These are phyloP conservation scores for Penicillium desertorum DNA, from an alignment of 495 filamentous ascomycete genomes.

Conservation along the genomic window DNA sequence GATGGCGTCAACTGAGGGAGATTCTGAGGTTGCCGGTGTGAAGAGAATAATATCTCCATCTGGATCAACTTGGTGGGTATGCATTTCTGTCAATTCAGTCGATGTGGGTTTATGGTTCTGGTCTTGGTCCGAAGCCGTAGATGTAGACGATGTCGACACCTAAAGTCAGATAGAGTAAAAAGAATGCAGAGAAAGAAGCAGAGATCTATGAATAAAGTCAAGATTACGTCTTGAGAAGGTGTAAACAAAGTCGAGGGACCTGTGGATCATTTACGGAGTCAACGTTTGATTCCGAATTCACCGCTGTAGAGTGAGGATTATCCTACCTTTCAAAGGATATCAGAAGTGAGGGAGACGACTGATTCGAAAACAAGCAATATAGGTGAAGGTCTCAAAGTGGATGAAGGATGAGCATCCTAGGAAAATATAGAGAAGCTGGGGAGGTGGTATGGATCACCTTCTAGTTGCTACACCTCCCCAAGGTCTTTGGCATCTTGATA, in stretches of 20 bases:
- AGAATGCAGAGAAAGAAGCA: neutral
- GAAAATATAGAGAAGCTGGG: no score
- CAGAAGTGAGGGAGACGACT: neutral
- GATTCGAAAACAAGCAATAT: neutral
- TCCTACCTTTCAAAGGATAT: neutral
- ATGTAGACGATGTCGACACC: neutral
- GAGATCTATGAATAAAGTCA: neutral
- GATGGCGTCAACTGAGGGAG: neutral
- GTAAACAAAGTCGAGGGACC: no score
- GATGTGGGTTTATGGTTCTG: neutral
- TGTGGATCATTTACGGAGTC: no score
- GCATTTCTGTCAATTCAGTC: neutral
- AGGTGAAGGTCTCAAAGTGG: no score
- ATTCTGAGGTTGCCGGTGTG: neutral
- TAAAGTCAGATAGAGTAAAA: neutral
- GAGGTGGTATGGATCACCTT: no score
- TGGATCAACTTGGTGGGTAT: neutral
- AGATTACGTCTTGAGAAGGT: neutral
- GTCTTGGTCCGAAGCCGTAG: neutral
- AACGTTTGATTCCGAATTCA: no score
- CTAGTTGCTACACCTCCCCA: no score
- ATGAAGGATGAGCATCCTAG: no score
- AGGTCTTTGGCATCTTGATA: no score
- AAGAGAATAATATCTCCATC: constrained; percentile 2
- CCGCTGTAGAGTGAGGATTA: no score